Evolutionary conservation across 2,329 filamentous ascomycete species (phyloP), one percentile per base, ranked within the genome.

Genomic region (Lasiodiplodia hormozganensis): DNA sequence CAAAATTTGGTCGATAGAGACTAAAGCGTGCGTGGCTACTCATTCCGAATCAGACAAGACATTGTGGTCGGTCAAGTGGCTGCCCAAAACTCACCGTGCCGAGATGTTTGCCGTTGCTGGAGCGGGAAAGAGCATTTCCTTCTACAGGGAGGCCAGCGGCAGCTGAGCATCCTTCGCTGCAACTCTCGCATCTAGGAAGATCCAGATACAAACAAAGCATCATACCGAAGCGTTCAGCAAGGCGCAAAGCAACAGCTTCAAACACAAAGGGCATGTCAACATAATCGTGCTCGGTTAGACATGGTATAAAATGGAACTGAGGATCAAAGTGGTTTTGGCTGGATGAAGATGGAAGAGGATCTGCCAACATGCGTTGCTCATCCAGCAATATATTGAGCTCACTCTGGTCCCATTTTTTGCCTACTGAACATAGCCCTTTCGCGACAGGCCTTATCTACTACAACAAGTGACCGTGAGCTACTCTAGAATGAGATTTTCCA

Each of bases 1-100:
- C 70, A 97, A 97, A 81, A 92, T 98, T 36, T 99, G 96, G 96
- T 95, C 93, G 36, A 88, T 97, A 69, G 94, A 97, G 74, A 88
- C 90, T 40, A 87, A 89, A 68, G 85, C 86, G 4, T 98, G 96
- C 77, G 96, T 99, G 54, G 94, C 95, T 14, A 99, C 96, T 11
- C 93, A 97, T 77, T 94, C 91, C 69, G 94, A 98, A 82, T 94
- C 92, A 6, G 94, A 81, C 49, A 79, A 79, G 70, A 75, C 77
- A 0, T 69, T 81, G 11, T 81, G 79, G 79, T 72, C 75, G 10
- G 79, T 75, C 12, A 78, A 75, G 69, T 81, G 79, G 79, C 67
- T 81, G 66, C 78, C 79, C 0, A 81, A 80, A 69, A 71, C 72
- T 12, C 65, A 68, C n/a, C 74, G 77, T 68, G 79, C 77, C 67